Base-by-base conservation (phyloP, 2,329 filamentous ascomycete species). In the Tolypocladium capitatum region DNA sequence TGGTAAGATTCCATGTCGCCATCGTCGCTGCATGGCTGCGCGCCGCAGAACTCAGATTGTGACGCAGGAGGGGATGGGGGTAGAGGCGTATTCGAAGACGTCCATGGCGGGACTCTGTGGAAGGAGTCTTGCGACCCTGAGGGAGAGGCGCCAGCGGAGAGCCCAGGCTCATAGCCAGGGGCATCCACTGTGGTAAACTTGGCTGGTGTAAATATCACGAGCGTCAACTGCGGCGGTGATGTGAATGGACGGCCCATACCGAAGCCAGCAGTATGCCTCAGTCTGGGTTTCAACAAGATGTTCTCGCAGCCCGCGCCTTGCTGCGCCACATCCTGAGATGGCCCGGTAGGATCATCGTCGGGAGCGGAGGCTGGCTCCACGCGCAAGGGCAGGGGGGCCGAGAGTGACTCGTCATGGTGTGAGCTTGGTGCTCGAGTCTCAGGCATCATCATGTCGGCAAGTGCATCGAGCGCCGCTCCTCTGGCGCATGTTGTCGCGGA, bases 101-200 rank as follows among this genome's bases (percentile, higher is more conserved):
- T 67, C 73, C 73, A 76, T 9, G 74, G 74, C 50, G 74, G 66
- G 5, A 70, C 65, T 48, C 70, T 76, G 55, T 76, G 73, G 51
- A 80, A 78, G 1, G 76, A 78, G 46, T 76, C 75, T 16, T 69
- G 60, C 14, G 47, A 31, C 27, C 38, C 35, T 5, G 46, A 43
- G n/a, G 48, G 70, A 68, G 9, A 67, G 64, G 32, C 18, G 27
- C 13, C 46, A 6, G 31, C 11, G 8, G 16, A 24, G 14, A 24
- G 20, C 18, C 4, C 8, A 13, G 20, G 28, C 24, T 24, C 14
- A 33, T 16, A 13, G 20, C 14, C 28, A 14, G 9, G n/a, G 16
- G 42, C 13, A 5, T 13, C 13, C 4, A 5, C 30, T 31, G 30
- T 7, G 13, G 3, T 14, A 18, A 38, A 14, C 3, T 36, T 21